Evolutionary conservation across 768 basidiomycete species (phyloP), one percentile per base, ranked within the genome.

Genomic region (Cubamyces sp.): DNA sequence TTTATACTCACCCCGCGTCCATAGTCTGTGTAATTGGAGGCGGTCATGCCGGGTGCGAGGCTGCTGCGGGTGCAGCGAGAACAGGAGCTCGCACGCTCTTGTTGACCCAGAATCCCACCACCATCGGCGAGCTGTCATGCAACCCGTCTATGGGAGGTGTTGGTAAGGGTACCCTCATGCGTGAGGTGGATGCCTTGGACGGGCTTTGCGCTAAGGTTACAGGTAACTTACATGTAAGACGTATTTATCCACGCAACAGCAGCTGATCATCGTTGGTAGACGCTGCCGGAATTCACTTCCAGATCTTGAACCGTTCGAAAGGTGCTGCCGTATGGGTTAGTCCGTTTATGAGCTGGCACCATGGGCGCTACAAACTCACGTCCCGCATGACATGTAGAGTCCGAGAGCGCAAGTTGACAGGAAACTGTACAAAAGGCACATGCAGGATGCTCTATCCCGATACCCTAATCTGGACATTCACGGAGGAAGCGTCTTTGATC

Each of bases 101-200:
- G 8, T 74, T 96, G 59, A 96, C 94, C 1, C 94, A 94, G 73
- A 87, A 83, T 54, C 70, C 92, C 16, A 87, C 90, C 52, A 93
- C 87, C 0, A 84, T 96, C 48, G 94, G 94, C 37, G 86, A 85
- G 64, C 77, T 96, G 69, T 94, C 92, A 21, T 96, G 94, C 68
- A 96, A 96, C 73, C 94, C 94, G 2, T 93, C 91, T 1, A 90
- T 96, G 61, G 94, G 94, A 7, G 93, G 93, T 19, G 87, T 96
- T 3, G 94, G 94, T 5, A 96, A 96, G 75, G 94, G 94, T 19
- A 94, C 89, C 0, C 78, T 96, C 30, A 92, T 96, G n/a, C 80
- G 90, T 45, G 94, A 96, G 73, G 86, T 96, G 5, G 94, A 96
- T 70, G 94, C 94, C 28, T 76, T 96, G 60, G 94, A 94, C 66